phyloP scores from a whole-genome alignment of 1,139 yeast species.

The Taphrina pruni region DNA sequence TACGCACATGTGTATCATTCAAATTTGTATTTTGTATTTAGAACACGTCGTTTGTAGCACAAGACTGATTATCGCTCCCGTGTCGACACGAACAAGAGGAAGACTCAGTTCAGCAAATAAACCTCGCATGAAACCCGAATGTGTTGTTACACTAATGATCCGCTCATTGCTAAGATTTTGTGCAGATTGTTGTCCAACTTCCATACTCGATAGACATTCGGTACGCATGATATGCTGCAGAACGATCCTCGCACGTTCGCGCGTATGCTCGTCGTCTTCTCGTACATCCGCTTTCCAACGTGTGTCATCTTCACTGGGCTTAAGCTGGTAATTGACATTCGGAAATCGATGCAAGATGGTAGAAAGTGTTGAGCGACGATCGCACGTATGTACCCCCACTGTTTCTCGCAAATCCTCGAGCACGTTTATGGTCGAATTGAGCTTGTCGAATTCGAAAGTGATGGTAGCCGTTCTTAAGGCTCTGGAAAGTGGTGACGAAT shows the following conservation, averaged over 20 bases:
- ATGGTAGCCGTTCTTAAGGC: constrained; percentile 13
- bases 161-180: background rate
- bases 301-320: constrained; percentile 60
- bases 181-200: background rate
- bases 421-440: constrained; percentile 46
- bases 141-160: constrained; percentile 28
- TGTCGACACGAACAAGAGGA: background rate
- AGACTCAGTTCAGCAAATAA: constrained; percentile 6
- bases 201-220: background rate
- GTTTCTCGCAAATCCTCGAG: constrained; percentile 63
- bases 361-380: constrained; percentile 59
- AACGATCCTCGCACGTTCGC: constrained; percentile 59
- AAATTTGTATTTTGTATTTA: too few species aligned
- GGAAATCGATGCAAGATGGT: constrained; percentile 55
- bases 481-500: constrained; percentile 46
- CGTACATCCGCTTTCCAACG: constrained; percentile 56
- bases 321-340: constrained; percentile 53
- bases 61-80: constrained; percentile 15
- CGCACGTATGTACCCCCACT: constrained; percentile 71
- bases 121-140: constrained; percentile 36
- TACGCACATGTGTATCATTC: background rate
- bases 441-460: background rate
- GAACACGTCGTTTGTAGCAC: constrained; percentile 9
- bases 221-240: constrained; percentile 58
- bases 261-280: constrained; percentile 60